These are phyloP conservation scores for Phytophthora quininea DNA, from an alignment of 352 stramenopile genomes.

Conservation along the genomic window DNA sequence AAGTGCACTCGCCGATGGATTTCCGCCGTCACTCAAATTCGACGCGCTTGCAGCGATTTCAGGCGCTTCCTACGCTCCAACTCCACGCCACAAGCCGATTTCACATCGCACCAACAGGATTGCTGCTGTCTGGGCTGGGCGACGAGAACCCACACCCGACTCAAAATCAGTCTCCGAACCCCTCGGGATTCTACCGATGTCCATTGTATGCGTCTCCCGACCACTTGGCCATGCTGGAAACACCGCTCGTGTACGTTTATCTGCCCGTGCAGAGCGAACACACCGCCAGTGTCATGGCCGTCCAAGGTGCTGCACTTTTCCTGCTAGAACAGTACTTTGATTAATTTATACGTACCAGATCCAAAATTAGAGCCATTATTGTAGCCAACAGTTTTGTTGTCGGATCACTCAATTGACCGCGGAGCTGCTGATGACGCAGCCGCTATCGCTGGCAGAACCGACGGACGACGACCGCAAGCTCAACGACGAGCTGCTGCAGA, in stretches of 20 bases:
- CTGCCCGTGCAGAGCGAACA: conserved; percentile 39
- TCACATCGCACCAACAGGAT: conserved; percentile 6
- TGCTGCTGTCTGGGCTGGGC: conserved; percentile 11
- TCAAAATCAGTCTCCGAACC: conserved; percentile 3
- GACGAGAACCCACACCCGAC: conserved; percentile 9
- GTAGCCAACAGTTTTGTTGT: not conserved
- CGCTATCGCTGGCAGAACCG: conserved; percentile 73
- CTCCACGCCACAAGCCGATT: conserved; percentile 41
- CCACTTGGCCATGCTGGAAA: conserved; percentile 32
- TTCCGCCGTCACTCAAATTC: not conserved
- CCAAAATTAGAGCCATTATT: not conserved
- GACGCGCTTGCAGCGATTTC: conserved; percentile 6
- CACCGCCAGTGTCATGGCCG: conserved; percentile 26
- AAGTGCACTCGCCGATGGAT: not conserved
- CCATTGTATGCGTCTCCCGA: conserved; percentile 43
- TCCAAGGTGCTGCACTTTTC: conserved; percentile 42
- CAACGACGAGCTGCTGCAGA: conserved; percentile 69
- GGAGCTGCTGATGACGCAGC: conserved; percentile 50
- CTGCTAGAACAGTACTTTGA: conserved; percentile 31
- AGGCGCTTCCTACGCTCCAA: conserved; percentile 31
- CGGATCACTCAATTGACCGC: too few relatives aligned
- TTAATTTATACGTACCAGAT: not conserved
- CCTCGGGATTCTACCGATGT: conserved; percentile 42
- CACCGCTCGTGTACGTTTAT: conserved; percentile 44
- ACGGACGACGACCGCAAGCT: conserved; percentile 71